Evolutionary conservation across 441 rosid species (phyloP).

Genomic region (Sinapis alba): DNA sequence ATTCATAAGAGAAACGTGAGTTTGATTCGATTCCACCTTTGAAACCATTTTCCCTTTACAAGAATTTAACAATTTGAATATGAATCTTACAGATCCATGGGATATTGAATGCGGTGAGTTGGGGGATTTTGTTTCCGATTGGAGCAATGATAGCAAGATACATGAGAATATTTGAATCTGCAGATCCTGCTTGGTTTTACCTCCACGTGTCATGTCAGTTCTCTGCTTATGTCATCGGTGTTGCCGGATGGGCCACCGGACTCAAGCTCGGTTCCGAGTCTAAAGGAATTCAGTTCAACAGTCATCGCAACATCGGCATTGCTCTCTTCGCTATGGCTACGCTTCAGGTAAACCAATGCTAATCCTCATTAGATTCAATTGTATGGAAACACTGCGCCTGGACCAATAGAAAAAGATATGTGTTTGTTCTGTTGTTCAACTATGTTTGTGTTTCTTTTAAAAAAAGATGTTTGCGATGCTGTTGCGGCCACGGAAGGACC

Average conservation of each 20-base stretch:
- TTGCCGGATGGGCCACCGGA: conserved; percentile 75
- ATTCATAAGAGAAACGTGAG: conserved; percentile 60
- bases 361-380: not conserved
- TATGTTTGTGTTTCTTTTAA: conserved; percentile 10
- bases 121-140: conserved; percentile 66
- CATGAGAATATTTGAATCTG: conserved; percentile 50
- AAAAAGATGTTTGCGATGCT: conserved; percentile 70
- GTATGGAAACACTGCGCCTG: not conserved
- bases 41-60: not conserved
- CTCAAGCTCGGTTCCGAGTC: conserved; percentile 68
- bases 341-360: conserved; percentile 49
- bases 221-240: conserved; percentile 60
- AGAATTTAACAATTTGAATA: conserved; percentile 6
- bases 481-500: conserved; percentile 65
- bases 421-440: conserved; percentile 26
- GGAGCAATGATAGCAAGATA: conserved; percentile 64
- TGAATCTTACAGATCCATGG: conserved; percentile 57
- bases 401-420: conserved; percentile 11
- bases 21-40: not conserved
- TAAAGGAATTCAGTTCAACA: conserved; percentile 25
- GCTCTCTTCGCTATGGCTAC: conserved; percentile 58
- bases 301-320: conserved; percentile 58
- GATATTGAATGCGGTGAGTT: conserved; percentile 59
- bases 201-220: conserved; percentile 55
- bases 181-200: conserved; percentile 74